Conservation (phyloP, 2,329 filamentous ascomycete species). For the Calonectria pteridis region DNA sequence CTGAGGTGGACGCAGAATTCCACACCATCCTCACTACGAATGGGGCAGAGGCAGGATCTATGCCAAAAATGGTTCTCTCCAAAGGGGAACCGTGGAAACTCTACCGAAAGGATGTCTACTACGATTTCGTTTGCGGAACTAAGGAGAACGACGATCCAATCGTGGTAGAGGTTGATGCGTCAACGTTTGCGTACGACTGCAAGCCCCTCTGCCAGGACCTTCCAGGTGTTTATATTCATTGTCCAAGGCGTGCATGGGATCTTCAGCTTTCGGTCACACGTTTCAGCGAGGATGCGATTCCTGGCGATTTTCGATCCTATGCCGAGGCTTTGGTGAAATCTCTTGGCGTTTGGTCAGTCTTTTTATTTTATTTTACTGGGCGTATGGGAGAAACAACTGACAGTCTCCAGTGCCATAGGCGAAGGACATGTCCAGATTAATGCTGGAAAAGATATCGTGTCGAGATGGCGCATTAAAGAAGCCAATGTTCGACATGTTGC, state of each 20-base stretch:
- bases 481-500: conserved; percentile 40
- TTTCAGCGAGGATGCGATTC: conserved; percentile 22
- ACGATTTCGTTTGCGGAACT: conserved; percentile 43
- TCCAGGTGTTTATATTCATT: conserved; percentile 46
- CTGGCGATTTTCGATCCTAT: conserved; percentile 33
- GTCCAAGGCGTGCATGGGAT: conserved; percentile 48
- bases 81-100: conserved; percentile 37
- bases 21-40: conserved; percentile 45
- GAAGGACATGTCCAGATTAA: conserved; percentile 35
- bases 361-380: neutral
- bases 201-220: conserved; percentile 35
- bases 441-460: conserved; percentile 14
- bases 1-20: conserved; percentile 37
- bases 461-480: conserved; percentile 29
- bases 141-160: conserved; percentile 21
- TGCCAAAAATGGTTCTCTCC: conserved; percentile 28
- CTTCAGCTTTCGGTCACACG: conserved; percentile 42
- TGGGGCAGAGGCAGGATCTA: conserved; percentile 40
- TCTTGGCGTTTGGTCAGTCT: conserved; percentile 43
- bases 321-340: conserved; percentile 38
- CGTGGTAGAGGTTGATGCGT: conserved; percentile 45
- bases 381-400: conserved; percentile 13
- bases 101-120: conserved; percentile 36
- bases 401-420: conserved; percentile 23
- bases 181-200: conserved; percentile 40